Conservation (phyloP, 78 protist species). For the Protostelium mycophagum region DNA sequence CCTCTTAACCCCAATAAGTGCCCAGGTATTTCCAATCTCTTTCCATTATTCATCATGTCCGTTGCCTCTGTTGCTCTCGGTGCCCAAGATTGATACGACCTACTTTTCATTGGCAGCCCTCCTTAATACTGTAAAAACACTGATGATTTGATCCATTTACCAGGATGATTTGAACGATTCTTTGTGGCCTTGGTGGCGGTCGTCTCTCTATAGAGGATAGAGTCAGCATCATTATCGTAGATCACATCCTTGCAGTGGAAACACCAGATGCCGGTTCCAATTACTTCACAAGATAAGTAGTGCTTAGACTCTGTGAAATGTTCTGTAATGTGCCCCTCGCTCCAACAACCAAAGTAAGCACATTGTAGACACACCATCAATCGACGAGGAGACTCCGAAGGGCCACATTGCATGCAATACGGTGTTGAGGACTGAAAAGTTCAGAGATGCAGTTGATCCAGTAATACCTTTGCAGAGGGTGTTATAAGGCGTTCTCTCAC, state of each 20-base stretch:
- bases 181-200: background rate
- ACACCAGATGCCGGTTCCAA: background rate
- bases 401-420: background rate
- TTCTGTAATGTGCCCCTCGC: background rate
- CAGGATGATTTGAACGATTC: background rate
- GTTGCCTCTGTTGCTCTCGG: background rate
- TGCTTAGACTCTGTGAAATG: background rate
- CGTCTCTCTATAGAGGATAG: background rate
- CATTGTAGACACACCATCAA: background rate
- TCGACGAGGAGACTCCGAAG: background rate
- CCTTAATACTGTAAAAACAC: background rate
- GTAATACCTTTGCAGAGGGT: background rate
- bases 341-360: background rate
- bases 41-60: background rate
- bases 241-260: background rate
- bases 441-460: background rate
- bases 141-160: background rate
- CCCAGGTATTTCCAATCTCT: background rate
- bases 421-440: background rate
- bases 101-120: background rate
- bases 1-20: constrained; percentile 65
- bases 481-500: background rate
- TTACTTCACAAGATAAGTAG: background rate
- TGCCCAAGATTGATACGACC: background rate
- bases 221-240: background rate